These are phyloP conservation scores for Xylaria flabelliformis DNA, from an alignment of 495 filamentous ascomycete species.

Conservation along the genomic window DNA sequence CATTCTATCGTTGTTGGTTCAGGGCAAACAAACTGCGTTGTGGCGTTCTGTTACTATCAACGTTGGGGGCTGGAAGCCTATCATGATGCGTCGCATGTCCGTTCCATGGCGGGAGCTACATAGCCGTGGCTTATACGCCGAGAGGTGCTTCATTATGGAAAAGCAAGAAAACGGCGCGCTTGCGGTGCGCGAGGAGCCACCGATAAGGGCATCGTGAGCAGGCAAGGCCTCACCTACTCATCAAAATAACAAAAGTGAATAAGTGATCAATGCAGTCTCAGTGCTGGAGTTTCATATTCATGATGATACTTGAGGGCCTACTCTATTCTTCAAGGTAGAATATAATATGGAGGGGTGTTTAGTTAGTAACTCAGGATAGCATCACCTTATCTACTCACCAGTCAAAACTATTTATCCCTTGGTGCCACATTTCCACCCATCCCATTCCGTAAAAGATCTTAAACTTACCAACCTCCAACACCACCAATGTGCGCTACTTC, in stretches of 20 bases:
- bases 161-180: constrained; percentile 17
- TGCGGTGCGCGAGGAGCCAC: constrained; percentile 25
- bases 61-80: constrained; percentile 40
- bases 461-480: not conserved
- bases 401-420: not conserved
- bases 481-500: not conserved
- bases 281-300: not conserved
- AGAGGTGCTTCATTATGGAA: constrained; percentile 39
- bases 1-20: constrained; percentile 25
- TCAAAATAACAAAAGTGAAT: not conserved
- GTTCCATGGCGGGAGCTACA: constrained; percentile 33
- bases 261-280: not conserved
- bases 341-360: not conserved
- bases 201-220: constrained; percentile 20
- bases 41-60: constrained; percentile 38
- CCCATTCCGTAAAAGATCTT: not conserved
- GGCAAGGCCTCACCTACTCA: not conserved
- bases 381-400: not conserved
- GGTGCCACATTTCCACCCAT: not conserved
- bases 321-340: not conserved
- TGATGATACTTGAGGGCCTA: not conserved
- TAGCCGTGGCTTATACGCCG: constrained; percentile 35
- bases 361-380: not conserved
- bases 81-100: constrained; percentile 38
- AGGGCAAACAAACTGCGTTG: constrained; percentile 21